phyloP scores from a whole-genome alignment of 73 alveolate genomes.

The Paramecium biaurelia region DNA sequence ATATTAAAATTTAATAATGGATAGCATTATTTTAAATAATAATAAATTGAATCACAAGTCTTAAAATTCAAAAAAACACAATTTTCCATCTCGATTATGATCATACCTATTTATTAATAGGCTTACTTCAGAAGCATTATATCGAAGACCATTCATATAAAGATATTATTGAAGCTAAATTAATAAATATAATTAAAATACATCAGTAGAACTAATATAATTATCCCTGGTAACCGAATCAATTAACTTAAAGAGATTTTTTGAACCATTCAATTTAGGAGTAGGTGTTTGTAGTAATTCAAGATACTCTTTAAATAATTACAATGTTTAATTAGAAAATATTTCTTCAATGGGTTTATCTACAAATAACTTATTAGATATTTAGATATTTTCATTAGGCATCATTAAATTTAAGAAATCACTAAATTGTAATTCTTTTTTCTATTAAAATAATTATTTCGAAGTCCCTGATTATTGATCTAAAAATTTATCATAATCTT shows the following conservation, averaged over 20 bases:
- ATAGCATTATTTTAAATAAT: not conserved
- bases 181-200: not conserved
- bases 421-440: not conserved
- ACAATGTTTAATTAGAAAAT: not conserved
- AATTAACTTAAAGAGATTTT: not conserved
- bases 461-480: not conserved
- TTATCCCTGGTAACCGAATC: not conserved
- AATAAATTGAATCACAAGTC: not conserved
- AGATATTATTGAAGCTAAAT: not conserved
- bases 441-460: not conserved
- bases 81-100: not conserved
- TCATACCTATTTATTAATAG: not conserved
- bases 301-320: not conserved
- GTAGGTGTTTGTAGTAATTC: not conserved
- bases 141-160: not conserved
- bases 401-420: not conserved
- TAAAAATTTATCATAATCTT: not conserved
- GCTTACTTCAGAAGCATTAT: not conserved
- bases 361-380: not conserved
- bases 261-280: not conserved
- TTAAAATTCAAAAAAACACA: not conserved
- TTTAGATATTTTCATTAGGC: not conserved
- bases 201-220: not conserved
- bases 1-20: constrained; percentile 21
- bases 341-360: not conserved